Base-by-base conservation (phyloP, 1,284 basidiomycete species). In the Rhodotorula sp. region DNA sequence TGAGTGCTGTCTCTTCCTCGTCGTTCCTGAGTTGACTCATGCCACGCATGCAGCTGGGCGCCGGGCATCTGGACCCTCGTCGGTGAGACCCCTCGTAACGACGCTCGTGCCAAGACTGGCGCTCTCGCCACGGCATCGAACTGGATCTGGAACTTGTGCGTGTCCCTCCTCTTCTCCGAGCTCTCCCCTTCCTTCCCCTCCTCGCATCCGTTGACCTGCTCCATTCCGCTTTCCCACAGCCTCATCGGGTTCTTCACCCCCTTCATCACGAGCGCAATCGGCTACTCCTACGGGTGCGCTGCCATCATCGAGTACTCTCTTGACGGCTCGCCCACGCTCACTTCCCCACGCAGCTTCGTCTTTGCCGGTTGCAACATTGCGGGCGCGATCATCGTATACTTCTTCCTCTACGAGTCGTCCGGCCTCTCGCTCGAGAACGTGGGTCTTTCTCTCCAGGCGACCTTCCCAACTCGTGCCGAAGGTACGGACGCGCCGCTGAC, bases 391-490 rank as follows among this genome's bases (percentile, higher is more conserved):
- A 83, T 91, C 72, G 90, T 91, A 12, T 91, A 84, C 80, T 84
- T 91, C 79, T 91, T 91, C 86, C 84, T 71, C 2, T 92, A 91
- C 83, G 90, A 91, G 79, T 88, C 88, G 22, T 85, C 87, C 13
- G 86, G 88, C 75, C 84, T 91, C 64, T 86, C 87, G 19, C 84
- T 91, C 44, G 90, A 91, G 81, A 53, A 51, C 48, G 55, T 54
- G 34, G 9, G 41, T 36, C 32, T 12, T n/a, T 6, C 34, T 10
- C 21, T 27, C 8, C 8, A n/a, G n/a, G 21, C 37, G 10, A 7
- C 53, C 50, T 34, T 50, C 39, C 19, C 19, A 21, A 21, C 57
- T 58, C 55, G 9, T 17, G 13, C 15, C 44, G 15, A 17, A 3
- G 5, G 15, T 19, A 17, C 15, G 44, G 15, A 44, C 44, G 15